A percentile compares a stretch with the other conserved stretches of the same genome.
phyloP scores from a whole-genome alignment of 805 yeast species.

The Yamadazyma philogaea region DNA sequence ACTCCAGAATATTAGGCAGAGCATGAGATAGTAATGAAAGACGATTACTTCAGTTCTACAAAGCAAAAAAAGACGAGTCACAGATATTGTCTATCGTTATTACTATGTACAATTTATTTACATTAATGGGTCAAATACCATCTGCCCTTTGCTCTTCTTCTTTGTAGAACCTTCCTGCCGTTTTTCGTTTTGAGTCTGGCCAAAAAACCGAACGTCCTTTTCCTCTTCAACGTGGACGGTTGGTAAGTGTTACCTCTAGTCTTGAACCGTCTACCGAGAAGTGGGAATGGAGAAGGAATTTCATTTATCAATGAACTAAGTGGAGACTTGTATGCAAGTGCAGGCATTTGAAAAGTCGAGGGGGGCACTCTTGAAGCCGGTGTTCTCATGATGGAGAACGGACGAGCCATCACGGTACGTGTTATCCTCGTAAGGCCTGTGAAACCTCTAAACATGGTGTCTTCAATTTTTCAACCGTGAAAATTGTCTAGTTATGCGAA shows the following conservation, averaged over 20 bases:
- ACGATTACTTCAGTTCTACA: too few relatives aligned
- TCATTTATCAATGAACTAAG: constrained; percentile 5
- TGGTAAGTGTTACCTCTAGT: constrained; percentile 93
- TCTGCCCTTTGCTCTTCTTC: constrained; percentile 85
- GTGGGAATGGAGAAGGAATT: constrained; percentile 9
- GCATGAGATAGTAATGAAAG: constrained; percentile 25
- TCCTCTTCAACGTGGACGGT: constrained; percentile 87
- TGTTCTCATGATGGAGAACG: constrained; percentile 5
- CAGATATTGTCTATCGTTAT: neutral
- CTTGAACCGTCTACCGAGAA: constrained; percentile 61
- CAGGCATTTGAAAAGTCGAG: neutral
- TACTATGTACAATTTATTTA: constrained; percentile 6
- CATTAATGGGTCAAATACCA: constrained; percentile 85
- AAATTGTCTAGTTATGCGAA: constrained; percentile 1
- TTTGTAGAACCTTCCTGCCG: constrained; percentile 74
- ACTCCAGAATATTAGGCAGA: constrained; percentile 48
- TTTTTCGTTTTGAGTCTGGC: constrained; percentile 71
- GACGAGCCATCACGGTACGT: neutral
- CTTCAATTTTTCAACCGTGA: neutral
- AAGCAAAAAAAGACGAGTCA: neutral
- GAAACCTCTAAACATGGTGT: constrained; percentile 1
- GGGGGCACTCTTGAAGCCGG: neutral
- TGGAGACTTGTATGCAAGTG: neutral
- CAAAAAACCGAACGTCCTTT: constrained; percentile 85
- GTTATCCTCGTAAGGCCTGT: neutral